Base-by-base conservation (phyloP, 805 yeast genomes). In the Candida tallmaniae region DNA sequence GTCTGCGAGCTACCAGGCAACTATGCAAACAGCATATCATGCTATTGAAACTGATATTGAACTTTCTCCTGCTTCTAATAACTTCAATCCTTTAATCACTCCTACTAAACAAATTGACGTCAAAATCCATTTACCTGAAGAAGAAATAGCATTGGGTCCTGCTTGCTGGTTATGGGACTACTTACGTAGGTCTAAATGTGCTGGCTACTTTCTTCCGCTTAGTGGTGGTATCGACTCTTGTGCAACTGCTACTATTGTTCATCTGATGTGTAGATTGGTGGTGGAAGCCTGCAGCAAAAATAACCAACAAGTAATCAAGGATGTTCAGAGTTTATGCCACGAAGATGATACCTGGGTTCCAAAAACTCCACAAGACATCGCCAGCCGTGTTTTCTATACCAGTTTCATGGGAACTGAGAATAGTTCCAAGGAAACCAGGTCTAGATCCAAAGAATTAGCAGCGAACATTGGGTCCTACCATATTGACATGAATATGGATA, bases 161-260 rank as follows among this genome's bases (percentile, higher is more conserved):
- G 98, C 99, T 0, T 93, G 98, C 58, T 93, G 99, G 99, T 60
- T 93, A 44, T 93, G 99, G 99, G 99, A 93, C 58, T 93, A 93
- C 52, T 70, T 93, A 39, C 76, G 99, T 56, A 74, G 99, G 44
- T 86, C 95, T 47, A 77, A 76, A 45, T 84, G 93, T 33, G 86
- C 88, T 0, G 99, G 99, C 0, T 93, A 72, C 56, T 94, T 93
- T 60, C 66, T 93, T 29, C 97, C 99, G 0, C 67, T 93, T 32
- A 83, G 95, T 56, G 99, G 99, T 13, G 99, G 99, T 32, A 90
- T 93, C 44, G 99, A 93, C 55, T 84, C 95, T 23, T 94, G 98
- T 66, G 96, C 98, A 2, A 93, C 98, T 0, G 93, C 97, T 0
- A 84, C 84, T 12, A 88, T 93, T 48, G 95, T 93, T 18, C 85